These are phyloP conservation scores for Xylaria sp. DNA, from an alignment of 2,329 filamentous ascomycete genomes.

Conservation along the genomic window DNA sequence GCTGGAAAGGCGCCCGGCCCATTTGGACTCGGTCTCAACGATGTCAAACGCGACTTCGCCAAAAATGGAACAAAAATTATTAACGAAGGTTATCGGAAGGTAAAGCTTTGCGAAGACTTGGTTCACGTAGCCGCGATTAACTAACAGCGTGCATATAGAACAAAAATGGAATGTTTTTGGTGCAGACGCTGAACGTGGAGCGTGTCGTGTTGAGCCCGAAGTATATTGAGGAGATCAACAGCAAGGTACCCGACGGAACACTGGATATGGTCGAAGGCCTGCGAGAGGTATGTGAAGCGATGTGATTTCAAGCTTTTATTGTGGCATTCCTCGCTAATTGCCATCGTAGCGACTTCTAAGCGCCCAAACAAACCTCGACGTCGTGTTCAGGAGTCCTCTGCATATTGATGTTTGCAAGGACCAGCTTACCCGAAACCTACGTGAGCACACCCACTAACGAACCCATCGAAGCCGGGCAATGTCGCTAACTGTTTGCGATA, in stretches of 20 bases:
- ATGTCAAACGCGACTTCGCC: constrained; percentile 37
- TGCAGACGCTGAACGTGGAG: constrained; percentile 37
- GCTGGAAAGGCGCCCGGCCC: constrained; percentile 34
- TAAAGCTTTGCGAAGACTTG: constrained; percentile 10
- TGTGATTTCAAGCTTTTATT: background rate
- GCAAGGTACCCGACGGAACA: constrained; percentile 36
- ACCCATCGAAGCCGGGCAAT: background rate
- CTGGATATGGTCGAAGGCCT: constrained; percentile 40
- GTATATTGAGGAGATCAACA: constrained; percentile 39
- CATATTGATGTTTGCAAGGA: constrained; percentile 39
- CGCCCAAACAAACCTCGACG: constrained; percentile 38
- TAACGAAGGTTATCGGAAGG: constrained; percentile 34
- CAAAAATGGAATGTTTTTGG: constrained; percentile 37
- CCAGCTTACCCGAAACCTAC: constrained; percentile 37
- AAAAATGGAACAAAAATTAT: constrained; percentile 38
- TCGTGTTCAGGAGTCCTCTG: constrained; percentile 37
- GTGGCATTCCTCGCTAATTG: constrained; percentile 8
- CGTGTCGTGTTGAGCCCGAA: constrained; percentile 38
- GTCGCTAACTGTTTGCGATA: constrained; percentile 23
- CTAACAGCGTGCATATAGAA: constrained; percentile 28
- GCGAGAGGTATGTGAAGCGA: constrained; percentile 28
- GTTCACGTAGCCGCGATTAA: background rate
- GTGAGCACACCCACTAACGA: constrained; percentile 21
- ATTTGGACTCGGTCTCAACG: constrained; percentile 32
- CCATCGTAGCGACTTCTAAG: constrained; percentile 34